Percentiles rank a stretch among this genome's conserved stretches.
phyloP scores from a whole-genome alignment of 1,284 basidiomycete species.

The Puccinia triticina region DNA sequence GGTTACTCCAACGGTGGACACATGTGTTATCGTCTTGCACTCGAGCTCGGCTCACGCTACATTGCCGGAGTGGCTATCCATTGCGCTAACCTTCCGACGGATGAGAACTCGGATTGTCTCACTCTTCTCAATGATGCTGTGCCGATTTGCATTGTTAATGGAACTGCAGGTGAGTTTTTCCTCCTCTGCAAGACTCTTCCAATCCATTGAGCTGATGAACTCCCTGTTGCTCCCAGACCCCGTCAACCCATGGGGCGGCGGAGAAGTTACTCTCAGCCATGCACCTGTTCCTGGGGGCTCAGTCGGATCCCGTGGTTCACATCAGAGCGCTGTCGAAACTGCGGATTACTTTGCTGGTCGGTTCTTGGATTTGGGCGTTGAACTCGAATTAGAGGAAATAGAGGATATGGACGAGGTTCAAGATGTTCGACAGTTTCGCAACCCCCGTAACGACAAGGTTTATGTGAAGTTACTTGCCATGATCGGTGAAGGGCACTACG shows the following conservation, averaged over 20 bases:
- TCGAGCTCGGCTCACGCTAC: constrained; percentile 40
- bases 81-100: constrained; percentile 37
- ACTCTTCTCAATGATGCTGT: constrained; percentile 11
- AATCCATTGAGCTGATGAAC: neutral
- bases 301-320: constrained; percentile 18
- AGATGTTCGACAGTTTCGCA: constrained; percentile 26
- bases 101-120: constrained; percentile 41
- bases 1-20: constrained; percentile 47
- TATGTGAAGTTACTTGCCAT: constrained; percentile 24
- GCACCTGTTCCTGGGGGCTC: constrained; percentile 16
- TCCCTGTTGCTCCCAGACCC: constrained; percentile 14
- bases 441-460: constrained; percentile 2
- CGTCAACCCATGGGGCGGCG: constrained; percentile 40
- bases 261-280: constrained; percentile 31
- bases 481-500: constrained; percentile 47
- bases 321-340: constrained; percentile 36
- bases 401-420: constrained; percentile 26
- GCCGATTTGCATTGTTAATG: constrained; percentile 46
- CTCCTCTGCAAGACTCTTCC: neutral
- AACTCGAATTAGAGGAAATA: constrained; percentile 36
- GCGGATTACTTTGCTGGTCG: constrained; percentile 26
- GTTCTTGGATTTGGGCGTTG: constrained; percentile 23
- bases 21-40: constrained; percentile 32
- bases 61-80: constrained; percentile 36
- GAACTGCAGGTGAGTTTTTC: constrained; percentile 29